Evolutionary conservation across 176 grass and related monocot genomes (phyloP).

Genomic region (Ananas comosus): DNA sequence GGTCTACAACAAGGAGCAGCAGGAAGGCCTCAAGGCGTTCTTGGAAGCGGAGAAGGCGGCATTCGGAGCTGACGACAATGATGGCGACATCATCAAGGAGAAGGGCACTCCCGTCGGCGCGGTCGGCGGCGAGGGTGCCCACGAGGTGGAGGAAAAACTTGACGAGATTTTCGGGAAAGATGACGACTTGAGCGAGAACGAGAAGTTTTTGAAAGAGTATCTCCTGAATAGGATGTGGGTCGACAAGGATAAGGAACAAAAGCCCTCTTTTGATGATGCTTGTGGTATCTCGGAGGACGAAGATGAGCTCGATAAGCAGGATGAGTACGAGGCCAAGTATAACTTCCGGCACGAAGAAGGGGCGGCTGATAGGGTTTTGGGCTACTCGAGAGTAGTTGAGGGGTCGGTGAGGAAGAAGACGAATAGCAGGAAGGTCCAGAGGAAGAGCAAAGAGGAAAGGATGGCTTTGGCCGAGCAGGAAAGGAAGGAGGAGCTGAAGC

Average conservation of each 20-base stretch:
- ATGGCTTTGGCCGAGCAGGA: conserved; percentile 47
- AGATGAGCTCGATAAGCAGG: conserved; percentile 46
- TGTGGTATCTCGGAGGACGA: conserved; percentile 54
- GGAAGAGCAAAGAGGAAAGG: conserved; percentile 89
- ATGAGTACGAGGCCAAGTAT: conserved; percentile 42
- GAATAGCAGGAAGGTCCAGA: conserved; percentile 67
- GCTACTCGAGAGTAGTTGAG: conserved; percentile 67
- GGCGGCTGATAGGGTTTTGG: conserved; percentile 53
- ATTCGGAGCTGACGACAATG: conserved; percentile 23
- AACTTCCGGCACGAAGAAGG: conserved; percentile 81
- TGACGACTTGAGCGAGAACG: conserved; percentile 50
- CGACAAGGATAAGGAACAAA: conserved; percentile 23
- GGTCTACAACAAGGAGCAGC: conserved; percentile 66
- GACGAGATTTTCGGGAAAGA: conserved; percentile 57
- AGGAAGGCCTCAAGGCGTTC: conserved; percentile 58
- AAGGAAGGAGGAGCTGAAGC: conserved; percentile 76
- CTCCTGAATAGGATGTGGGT: conserved; percentile 57
- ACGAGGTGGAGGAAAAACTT: conserved; percentile 38
- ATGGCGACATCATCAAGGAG: conserved; percentile 39
- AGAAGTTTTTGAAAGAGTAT: conserved; percentile 80
- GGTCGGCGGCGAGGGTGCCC: conserved; percentile 27
- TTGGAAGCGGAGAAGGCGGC: conserved; percentile 56
- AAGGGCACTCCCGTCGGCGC: conserved; percentile 28
- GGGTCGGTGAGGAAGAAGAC: conserved; percentile 95
- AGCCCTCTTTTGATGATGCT: conserved; percentile 27